Evolutionary conservation across 441 rosid species (phyloP), one percentile per base, ranked within the genome.

Genomic region (Eutrema salsugineum): DNA sequence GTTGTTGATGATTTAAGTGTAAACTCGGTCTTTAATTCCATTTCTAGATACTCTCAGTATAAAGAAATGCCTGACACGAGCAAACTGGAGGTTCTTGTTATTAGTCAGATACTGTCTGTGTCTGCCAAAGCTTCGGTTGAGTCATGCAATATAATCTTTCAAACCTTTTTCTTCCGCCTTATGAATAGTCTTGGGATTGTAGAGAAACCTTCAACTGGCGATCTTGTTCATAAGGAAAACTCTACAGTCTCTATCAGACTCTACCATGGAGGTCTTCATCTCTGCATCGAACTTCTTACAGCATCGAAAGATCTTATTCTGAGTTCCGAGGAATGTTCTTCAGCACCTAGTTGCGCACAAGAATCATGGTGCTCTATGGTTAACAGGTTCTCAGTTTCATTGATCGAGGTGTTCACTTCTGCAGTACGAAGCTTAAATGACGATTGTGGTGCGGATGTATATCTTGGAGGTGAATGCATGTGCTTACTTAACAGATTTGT

Each of bases 401-500:
- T 92, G 77, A 68, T 83, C 61, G 61, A 69, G 73, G 79, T 71
- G 72, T 89, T 91, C 72, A 54, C 76, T 50, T 85, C 83, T 76
- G 75, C 54, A 75, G 74, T 61, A 70, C 75, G 44, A 40, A 75
- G 70, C 72, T 64, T 53, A 35, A 48, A 40, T 51, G 80, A 78
- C 66, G 67, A 79, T 56, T 68, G 63, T 58, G 77, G 68, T 65
- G 82, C 62, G 15, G 78, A 83, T 66, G 58, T 77, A 61, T 83
- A 83, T 79, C 79, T 92, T 74, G 91, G 87, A 84, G 99, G 98
- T 95, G 73, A 83, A 66, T 77, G 66, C 50, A 32, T 77, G 43
- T 56, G 57, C 62, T 46, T 60, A 51, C 42, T 20, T 70, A 30
- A 46, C 40, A 36, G 16, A 62, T 54, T 50, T 35, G 20, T 47